Evolutionary conservation across 2,329 filamentous ascomycete species (phyloP), one percentile per base, ranked within the genome.

Genomic region (Aspergillus floridensis): DNA sequence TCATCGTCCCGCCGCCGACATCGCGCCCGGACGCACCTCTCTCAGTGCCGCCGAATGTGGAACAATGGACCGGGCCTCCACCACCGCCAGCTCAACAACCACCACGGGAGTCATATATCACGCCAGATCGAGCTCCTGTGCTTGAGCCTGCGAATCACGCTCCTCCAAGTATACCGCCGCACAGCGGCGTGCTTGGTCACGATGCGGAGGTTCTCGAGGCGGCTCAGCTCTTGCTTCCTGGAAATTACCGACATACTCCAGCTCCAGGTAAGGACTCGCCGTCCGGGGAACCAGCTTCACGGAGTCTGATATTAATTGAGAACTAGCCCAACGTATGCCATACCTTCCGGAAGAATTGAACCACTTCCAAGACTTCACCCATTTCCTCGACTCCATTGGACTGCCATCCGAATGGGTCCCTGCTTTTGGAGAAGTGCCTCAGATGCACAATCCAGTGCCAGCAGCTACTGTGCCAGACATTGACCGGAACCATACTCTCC

Each of bases 151-250:
- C 55, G 31, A 62, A 59, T 52, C 54, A 53, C 14, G 64, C 38
- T 53, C 46, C 38, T 55, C 46, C 66, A 3, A 53, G 58, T 3
- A 32, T 70, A 16, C 59, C 61, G 21, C 55, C 56, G 3, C 69
- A 69, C 57, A 59, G 67, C 14, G 48, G 29, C 8, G 68, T 60
- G 21, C 66, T 69, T n/a, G 59, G 63, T 35, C 72, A 72, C 58
- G 72, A 74, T 58, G 65, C 72, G 3, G 70, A 73, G 19, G 72
- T 74, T 62, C 86, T 74, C 4, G 70, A 74, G 57, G 72, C 72
- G 19, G 72, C 72, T 3, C 72, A 74, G 48, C 60, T 74, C 41
- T 66, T 74, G 47, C 66, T 74, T 32, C 72, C 72, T 2, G 68
- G 67, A 7, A 67, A 65, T 53, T 74, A 71, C 58, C 65, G 66